A percentile compares a stretch with the other conserved stretches of the same genome.
These are phyloP conservation scores for Aspergillus pseudoviridinutans DNA, from an alignment of 2,329 filamentous ascomycete species.

Conservation along the genomic window DNA sequence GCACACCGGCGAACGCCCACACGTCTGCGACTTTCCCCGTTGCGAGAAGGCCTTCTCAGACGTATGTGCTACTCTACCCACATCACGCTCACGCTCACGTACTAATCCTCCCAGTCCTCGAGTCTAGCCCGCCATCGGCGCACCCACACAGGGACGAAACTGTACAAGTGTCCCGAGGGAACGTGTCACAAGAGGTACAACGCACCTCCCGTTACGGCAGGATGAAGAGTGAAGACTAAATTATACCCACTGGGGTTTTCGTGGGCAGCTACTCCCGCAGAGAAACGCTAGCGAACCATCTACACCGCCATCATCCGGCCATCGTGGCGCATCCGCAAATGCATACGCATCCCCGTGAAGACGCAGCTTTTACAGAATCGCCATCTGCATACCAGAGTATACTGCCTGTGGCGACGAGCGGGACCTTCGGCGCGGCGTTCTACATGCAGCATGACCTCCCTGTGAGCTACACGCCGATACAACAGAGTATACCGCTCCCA, in stretches of 20 bases:
- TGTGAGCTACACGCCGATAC: background rate
- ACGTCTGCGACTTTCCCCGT: slow-evolving; percentile 40
- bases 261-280: slow-evolving; percentile 36
- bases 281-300: slow-evolving; percentile 39
- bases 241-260: background rate
- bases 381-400: background rate
- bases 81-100: background rate
- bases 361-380: background rate
- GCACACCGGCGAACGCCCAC: slow-evolving; percentile 43
- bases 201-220: background rate
- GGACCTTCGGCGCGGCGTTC: background rate
- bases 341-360: slow-evolving; percentile 27
- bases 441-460: background rate
- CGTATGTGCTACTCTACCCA: slow-evolving; percentile 23
- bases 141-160: slow-evolving; percentile 38
- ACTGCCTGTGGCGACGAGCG: background rate
- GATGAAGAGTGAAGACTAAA: background rate
- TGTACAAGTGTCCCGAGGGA: slow-evolving; percentile 38
- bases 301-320: slow-evolving; percentile 35
- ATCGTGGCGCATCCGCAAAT: slow-evolving; percentile 29
- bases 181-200: slow-evolving; percentile 36
- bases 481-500: background rate
- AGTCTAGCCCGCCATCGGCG: slow-evolving; percentile 39
- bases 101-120: slow-evolving; percentile 26
- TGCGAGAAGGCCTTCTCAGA: slow-evolving; percentile 44